Conservation (phyloP, 1,284 basidiomycete species). For the Cerioporus squamosus region DNA sequence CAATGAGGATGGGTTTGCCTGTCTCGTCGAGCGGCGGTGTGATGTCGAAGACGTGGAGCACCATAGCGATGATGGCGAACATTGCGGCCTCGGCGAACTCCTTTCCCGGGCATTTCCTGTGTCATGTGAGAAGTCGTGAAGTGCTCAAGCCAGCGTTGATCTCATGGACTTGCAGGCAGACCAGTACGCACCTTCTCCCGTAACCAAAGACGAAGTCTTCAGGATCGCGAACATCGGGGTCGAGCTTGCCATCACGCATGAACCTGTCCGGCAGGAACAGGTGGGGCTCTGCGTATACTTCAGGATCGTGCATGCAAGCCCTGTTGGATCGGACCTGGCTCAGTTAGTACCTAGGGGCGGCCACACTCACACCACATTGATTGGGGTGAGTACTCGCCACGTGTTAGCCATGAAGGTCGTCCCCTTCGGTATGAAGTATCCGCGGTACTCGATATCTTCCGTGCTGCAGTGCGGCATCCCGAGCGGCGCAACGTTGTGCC, state of each 20-base stretch:
- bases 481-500: conserved; percentile 23
- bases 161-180: conserved; percentile 16
- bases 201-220: conserved; percentile 25
- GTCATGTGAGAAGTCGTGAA: conserved; percentile 20
- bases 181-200: conserved; percentile 10
- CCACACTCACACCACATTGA: conserved; percentile 14
- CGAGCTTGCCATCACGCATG: conserved; percentile 13
- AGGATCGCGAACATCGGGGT: conserved; percentile 10
- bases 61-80: conserved; percentile 11
- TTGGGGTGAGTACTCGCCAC: conserved; percentile 17
- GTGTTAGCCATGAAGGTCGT: conserved; percentile 20
- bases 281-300: conserved; percentile 17
- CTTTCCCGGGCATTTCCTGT: conserved; percentile 5
- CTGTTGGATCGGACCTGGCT: background rate
- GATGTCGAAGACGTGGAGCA: conserved; percentile 26
- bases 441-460: conserved; percentile 23
- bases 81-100: conserved; percentile 5
- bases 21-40: conserved; percentile 10
- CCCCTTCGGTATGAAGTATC: conserved; percentile 29
- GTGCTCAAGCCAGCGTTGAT: no score
- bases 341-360: background rate
- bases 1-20: background rate
- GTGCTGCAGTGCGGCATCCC: conserved; percentile 16
- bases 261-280: conserved; percentile 22
- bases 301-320: conserved; percentile 19